Evolutionary conservation across 257 asterid species (phyloP).

Genomic region (Asclepias syriaca): DNA sequence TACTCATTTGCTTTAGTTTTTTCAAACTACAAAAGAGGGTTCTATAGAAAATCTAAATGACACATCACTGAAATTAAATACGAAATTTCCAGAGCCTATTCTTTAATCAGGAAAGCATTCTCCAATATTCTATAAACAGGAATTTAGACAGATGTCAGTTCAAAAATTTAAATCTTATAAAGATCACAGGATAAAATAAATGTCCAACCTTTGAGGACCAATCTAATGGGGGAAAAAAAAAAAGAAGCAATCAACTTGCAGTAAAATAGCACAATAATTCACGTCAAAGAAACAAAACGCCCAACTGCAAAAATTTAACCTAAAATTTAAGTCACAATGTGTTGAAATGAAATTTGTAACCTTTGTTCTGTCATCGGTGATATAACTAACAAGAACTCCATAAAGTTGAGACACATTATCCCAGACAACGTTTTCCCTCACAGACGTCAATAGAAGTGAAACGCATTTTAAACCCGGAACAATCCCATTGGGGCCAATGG

Average conservation of each 20-base stretch:
- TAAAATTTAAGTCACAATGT: background rate
- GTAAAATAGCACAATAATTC: background rate
- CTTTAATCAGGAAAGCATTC: background rate
- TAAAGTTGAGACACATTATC: slow-evolving; percentile 49
- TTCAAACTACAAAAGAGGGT: background rate
- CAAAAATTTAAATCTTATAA: background rate
- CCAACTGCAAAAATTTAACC: background rate
- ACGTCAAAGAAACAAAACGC: background rate
- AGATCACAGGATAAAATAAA: background rate
- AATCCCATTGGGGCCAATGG: slow-evolving; percentile 48
- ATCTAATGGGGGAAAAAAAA: background rate
- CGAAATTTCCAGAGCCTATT: background rate
- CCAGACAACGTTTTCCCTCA: slow-evolving; percentile 58
- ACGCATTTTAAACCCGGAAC: slow-evolving; percentile 59
- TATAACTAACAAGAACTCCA: slow-evolving; percentile 40
- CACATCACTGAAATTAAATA: background rate
- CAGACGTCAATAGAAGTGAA: slow-evolving; percentile 39
- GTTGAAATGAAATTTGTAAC: slow-evolving; percentile 22
- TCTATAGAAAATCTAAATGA: background rate
- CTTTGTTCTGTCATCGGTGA: slow-evolving; percentile 59
- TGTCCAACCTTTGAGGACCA: background rate
- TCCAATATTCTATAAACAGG: background rate
- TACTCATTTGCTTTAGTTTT: background rate
- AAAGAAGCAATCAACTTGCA: background rate
- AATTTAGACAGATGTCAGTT: background rate